Evolutionary conservation across 305 asterid genomes (phyloP).

Genomic region (Vinca major): DNA sequence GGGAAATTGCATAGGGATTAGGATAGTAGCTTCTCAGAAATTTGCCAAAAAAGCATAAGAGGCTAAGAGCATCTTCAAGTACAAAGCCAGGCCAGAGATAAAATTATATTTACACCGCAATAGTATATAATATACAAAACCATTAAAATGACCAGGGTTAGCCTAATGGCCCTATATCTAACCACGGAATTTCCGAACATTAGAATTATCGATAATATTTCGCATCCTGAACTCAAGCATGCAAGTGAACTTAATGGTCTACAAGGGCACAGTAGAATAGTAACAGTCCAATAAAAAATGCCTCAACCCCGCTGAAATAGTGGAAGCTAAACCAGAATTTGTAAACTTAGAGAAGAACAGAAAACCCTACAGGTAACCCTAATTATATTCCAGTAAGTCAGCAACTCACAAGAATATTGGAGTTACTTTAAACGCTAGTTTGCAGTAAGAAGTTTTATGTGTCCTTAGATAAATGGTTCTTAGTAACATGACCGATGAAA

Average conservation of each 20-base stretch:
- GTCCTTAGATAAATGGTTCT: not conserved
- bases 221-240: not conserved
- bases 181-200: not conserved
- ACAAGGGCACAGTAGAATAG: not conserved
- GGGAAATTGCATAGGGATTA: not conserved
- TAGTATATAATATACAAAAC: not conserved
- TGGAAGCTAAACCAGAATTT: not conserved
- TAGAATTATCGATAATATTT: not conserved
- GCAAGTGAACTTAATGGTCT: not conserved
- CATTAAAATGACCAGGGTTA: not conserved
- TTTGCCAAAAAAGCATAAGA: not conserved
- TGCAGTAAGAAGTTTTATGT: not conserved
- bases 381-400: not conserved
- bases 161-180: not conserved
- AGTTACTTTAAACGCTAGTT: not conserved
- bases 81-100: not conserved
- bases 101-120: not conserved
- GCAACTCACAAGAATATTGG: not conserved
- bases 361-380: not conserved
- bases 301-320: not conserved
- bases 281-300: not conserved
- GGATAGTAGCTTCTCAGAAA: not conserved
- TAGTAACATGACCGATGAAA: not conserved
- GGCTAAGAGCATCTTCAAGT: not conserved
- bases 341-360: not conserved